phyloP scores from a whole-genome alignment of 495 filamentous ascomycete genomes.

The Xylaria scruposa region DNA sequence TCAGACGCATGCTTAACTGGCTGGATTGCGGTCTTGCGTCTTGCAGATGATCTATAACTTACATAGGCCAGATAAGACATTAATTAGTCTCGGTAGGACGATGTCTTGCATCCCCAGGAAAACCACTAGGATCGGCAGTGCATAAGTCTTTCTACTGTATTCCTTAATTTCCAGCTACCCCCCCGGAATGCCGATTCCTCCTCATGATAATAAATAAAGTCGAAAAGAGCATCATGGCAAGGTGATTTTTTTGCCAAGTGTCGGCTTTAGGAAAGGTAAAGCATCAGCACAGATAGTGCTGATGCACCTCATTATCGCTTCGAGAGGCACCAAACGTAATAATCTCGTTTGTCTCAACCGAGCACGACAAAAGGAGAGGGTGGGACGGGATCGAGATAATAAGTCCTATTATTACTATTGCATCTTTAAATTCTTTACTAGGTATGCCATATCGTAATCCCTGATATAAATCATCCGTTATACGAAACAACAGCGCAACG shows the following conservation, averaged over 20 bases:
- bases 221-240: background rate
- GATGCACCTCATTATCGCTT: background rate
- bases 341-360: background rate
- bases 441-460: background rate
- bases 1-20: background rate
- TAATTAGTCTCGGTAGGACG: background rate
- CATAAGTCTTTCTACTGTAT: no score
- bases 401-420: background rate
- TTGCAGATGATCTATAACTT: background rate
- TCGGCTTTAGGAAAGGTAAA: background rate
- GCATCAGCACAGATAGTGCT: background rate
- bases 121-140: background rate
- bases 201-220: background rate
- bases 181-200: background rate
- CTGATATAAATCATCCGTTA: background rate
- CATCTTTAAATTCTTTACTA: background rate
- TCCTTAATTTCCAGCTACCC: background rate
- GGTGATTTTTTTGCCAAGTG: background rate
- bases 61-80: background rate
- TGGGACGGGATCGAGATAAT: background rate
- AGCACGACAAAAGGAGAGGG: constrained; percentile 15
- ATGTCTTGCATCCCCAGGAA: background rate
- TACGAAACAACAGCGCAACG: background rate
- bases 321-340: no score
- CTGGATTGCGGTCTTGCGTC: no score